phyloP scores from a whole-genome alignment of 495 filamentous ascomycete species.

The Annulohypoxylon moriforme region DNA sequence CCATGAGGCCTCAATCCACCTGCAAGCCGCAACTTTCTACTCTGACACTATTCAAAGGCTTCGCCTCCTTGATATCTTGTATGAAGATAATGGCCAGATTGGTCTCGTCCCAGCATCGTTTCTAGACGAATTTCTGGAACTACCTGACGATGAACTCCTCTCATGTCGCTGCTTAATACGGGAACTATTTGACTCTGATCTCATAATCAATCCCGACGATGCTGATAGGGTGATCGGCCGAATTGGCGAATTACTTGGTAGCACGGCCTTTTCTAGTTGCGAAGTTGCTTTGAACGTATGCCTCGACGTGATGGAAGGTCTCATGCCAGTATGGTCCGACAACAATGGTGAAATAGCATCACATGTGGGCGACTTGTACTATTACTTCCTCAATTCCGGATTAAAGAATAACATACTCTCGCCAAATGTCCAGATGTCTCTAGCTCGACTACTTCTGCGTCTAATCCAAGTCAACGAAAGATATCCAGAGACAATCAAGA shows the following conservation, averaged over 20 bases:
- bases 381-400: constrained; percentile 75
- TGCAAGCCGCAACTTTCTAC: constrained; percentile 62
- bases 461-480: constrained; percentile 72
- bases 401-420: constrained; percentile 74
- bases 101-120: constrained; percentile 56
- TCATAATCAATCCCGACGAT: constrained; percentile 54
- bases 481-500: constrained; percentile 65
- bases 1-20: constrained; percentile 57
- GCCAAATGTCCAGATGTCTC: constrained; percentile 69
- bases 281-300: constrained; percentile 79
- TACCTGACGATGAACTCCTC: constrained; percentile 71
- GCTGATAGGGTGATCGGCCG: constrained; percentile 58
- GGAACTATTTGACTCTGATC: constrained; percentile 61
- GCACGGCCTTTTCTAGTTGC: constrained; percentile 74
- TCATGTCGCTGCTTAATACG: constrained; percentile 63
- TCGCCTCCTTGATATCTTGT: constrained; percentile 53
- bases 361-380: constrained; percentile 78
- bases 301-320: constrained; percentile 74
- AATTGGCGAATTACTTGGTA: constrained; percentile 68
- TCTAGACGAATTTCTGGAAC: constrained; percentile 66
- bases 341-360: constrained; percentile 65
- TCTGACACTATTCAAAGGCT: constrained; percentile 55
- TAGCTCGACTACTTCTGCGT: constrained; percentile 73
- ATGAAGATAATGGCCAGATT: constrained; percentile 49
- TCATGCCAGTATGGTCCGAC: constrained; percentile 72